Base-by-base conservation (phyloP, 805 yeast genomes). In the Saccharomycopsis malanga region DNA sequence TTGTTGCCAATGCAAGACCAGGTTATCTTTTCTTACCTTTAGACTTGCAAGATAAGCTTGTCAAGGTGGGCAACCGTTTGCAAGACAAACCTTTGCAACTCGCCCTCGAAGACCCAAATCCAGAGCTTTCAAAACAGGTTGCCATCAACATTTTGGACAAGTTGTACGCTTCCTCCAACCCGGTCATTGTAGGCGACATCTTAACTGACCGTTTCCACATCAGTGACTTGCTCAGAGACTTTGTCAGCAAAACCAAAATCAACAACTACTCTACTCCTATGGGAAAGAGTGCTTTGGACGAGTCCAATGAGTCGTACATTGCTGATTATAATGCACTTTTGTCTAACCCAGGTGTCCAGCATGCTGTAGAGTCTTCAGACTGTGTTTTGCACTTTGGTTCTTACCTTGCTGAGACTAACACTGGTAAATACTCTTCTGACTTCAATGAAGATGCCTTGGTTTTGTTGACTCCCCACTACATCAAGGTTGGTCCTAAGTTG, bases 21-120 rank as follows among this genome's bases (percentile, higher is more conserved):
- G 96, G 95, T 14, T 88, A 83, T 58, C 61, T 88, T 42, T 86
- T 77, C 60, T 61, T 89, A 40, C 96, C 97, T 1, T 67, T 74
- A 37, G 89, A 88, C 60, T 61, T 85, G 54, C 75, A 78, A 7
- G 77, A 79, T 45, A 51, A 56, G 12, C 30, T 58, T 4, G 69
- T 79, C 46, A 66, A 65, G 48, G 60, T 62, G 9, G 52, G 65
- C 3, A 32, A 35, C 1, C 62, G 67, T 44, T 64, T 79, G 35
- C 51, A 59, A 5, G 54, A 53, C 4, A 69, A 72, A 27, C 54
- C 57, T 3, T 44, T 67, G 53, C 55, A 50, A 43, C 58, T 59
- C 44, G 52, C 53, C 15, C 52, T 60, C 1, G 4, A 21, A 0
- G 59, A 57, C 36, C 12, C 53, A 9, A 51, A 56, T 15, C 59